Evolutionary conservation across 768 basidiomycete species (phyloP).

Genomic region (Chalciporus piperatus): DNA sequence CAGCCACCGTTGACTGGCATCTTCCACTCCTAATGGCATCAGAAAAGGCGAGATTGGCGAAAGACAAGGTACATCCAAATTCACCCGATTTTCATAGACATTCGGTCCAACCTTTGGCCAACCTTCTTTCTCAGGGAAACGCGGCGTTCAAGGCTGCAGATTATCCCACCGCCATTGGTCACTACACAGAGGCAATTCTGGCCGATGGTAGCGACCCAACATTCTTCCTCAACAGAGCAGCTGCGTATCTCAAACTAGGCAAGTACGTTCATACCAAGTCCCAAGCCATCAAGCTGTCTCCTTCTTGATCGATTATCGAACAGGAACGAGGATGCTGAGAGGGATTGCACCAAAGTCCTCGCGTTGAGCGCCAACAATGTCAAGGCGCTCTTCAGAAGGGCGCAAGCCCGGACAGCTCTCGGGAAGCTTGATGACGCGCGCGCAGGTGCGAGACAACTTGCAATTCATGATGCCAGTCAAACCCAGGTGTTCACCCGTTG

Average conservation of each 20-base stretch:
- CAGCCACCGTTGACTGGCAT: too few relatives aligned
- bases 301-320: conserved; percentile 2
- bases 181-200: conserved; percentile 80
- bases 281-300: conserved; percentile 1
- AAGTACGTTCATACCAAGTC: conserved; percentile 61
- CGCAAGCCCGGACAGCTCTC: conserved; percentile 63
- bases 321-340: conserved; percentile 76
- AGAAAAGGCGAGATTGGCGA: conserved; percentile 33
- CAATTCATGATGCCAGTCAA: neutral
- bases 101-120: neutral
- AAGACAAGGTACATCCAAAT: conserved; percentile 27
- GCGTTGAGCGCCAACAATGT: conserved; percentile 55
- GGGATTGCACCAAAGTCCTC: conserved; percentile 74
- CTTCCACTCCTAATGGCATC: conserved; percentile 35
- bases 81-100: neutral
- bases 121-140: conserved; percentile 71
- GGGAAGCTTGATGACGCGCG: conserved; percentile 56
- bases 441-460: conserved; percentile 40
- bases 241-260: conserved; percentile 90
- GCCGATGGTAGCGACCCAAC: conserved; percentile 71
- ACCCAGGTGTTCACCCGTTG: conserved; percentile 5
- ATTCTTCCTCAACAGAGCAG: conserved; percentile 83
- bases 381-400: conserved; percentile 79
- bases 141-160: conserved; percentile 79
- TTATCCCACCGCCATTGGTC: conserved; percentile 76